Conservation (phyloP, 2,329 filamentous ascomycete genomes). For the Xylariomycetidae sp. region DNA sequence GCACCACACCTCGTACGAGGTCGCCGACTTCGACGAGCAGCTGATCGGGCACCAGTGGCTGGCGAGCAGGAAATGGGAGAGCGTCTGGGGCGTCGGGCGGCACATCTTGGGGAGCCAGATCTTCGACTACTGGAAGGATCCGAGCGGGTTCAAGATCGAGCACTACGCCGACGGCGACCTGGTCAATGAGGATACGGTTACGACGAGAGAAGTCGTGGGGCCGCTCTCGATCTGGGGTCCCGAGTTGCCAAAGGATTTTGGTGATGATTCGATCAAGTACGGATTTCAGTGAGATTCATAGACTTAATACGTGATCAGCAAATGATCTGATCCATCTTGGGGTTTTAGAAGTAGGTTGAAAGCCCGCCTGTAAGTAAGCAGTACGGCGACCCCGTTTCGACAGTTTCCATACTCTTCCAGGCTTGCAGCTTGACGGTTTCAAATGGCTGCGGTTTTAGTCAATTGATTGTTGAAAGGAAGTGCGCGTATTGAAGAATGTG, state of each 20-base stretch:
- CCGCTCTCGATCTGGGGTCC: constrained; percentile 17
- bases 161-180: constrained; percentile 57
- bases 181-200: constrained; percentile 39
- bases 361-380: no score
- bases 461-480: no score
- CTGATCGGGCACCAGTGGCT: constrained; percentile 53
- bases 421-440: no score
- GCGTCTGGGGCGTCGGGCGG: constrained; percentile 54
- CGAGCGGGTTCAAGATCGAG: constrained; percentile 39
- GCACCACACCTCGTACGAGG: constrained; percentile 53
- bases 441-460: no score
- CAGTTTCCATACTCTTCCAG: no score
- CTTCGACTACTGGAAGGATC: constrained; percentile 39
- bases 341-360: no score
- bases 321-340: no score
- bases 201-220: constrained; percentile 24
- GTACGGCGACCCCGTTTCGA: no score
- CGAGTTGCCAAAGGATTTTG: constrained; percentile 15
- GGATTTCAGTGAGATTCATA: background rate
- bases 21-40: constrained; percentile 55
- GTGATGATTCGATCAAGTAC: constrained; percentile 9
- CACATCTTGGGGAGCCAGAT: constrained; percentile 55
- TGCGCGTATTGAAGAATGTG: no score
- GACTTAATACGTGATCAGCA: no score
- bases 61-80: constrained; percentile 42